phyloP scores from a whole-genome alignment of 192 early-diverging fungal genomes.

The Gamsiella multidivaricata region DNA sequence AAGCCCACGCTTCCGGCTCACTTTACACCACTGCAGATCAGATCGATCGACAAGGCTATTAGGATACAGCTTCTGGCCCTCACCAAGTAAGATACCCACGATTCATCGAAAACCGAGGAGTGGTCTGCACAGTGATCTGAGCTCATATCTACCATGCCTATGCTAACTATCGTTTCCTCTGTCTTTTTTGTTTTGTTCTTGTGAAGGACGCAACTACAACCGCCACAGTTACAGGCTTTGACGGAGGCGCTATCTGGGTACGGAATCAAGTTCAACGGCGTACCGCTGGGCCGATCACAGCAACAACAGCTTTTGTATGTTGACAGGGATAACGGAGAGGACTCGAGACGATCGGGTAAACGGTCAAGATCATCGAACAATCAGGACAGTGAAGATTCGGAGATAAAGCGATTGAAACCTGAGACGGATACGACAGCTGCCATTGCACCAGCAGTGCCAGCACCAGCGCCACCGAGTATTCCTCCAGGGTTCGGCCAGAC shows the following conservation, averaged over 20 bases:
- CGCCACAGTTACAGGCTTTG: conserved; percentile 26
- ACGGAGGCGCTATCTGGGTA: conserved; percentile 25
- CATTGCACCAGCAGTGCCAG: conserved; percentile 13
- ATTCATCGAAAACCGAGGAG: too few species aligned
- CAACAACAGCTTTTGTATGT: conserved; percentile 44
- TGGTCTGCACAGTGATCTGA: too few species aligned
- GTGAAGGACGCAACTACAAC: conserved; percentile 32
- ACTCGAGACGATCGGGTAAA: conserved; percentile 29
- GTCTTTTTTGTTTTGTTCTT: background rate
- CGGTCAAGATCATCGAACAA: conserved; percentile 28
- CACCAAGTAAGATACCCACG: conserved; percentile 11
- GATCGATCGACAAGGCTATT: conserved; percentile 42
- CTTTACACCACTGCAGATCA: conserved; percentile 23
- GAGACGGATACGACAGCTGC: conserved; percentile 6
- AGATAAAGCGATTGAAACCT: conserved; percentile 31
- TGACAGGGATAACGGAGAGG: conserved; percentile 39
- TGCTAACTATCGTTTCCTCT: too few species aligned
- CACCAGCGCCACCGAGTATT: conserved; percentile 9
- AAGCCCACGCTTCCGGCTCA: conserved; percentile 30
- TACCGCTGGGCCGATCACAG: conserved; percentile 28
- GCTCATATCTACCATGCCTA: background rate
- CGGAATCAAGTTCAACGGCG: conserved; percentile 35
- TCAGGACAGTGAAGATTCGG: conserved; percentile 25
- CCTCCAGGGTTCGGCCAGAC: conserved; percentile 46
- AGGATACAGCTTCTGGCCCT: conserved; percentile 45